These are phyloP conservation scores for Calonectria naviculata DNA, from an alignment of 2,329 filamentous ascomycete genomes.

Conservation along the genomic window DNA sequence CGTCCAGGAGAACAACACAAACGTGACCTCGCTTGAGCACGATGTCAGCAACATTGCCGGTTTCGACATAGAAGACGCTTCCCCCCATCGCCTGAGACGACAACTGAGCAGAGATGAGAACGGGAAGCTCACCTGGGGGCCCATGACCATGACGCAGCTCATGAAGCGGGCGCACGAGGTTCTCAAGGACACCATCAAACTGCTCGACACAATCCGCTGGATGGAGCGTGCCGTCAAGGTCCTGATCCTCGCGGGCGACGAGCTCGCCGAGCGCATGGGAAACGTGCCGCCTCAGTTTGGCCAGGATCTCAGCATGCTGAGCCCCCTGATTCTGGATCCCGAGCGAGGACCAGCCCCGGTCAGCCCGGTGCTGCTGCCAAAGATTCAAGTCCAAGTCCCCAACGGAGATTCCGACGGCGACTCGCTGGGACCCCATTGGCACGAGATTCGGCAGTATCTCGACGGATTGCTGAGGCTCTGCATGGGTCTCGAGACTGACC, in stretches of 20 bases:
- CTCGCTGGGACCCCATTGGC: conserved; percentile 53
- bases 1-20: conserved; percentile 55
- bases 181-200: conserved; percentile 56
- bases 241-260: conserved; percentile 56
- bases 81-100: conserved; percentile 35
- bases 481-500: conserved; percentile 57
- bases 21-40: conserved; percentile 53
- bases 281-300: conserved; percentile 29
- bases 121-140: conserved; percentile 44
- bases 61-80: conserved; percentile 45
- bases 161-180: conserved; percentile 61
- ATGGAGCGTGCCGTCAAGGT: conserved; percentile 59
- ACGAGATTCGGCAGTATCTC: conserved; percentile 59
- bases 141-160: conserved; percentile 57
- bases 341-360: conserved; percentile 38
- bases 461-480: conserved; percentile 56
- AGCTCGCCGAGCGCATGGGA: conserved; percentile 48
- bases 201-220: conserved; percentile 59
- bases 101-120: conserved; percentile 39
- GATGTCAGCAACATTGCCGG: conserved; percentile 57
- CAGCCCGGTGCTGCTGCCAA: conserved; percentile 39
- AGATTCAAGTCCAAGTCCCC: conserved; percentile 25
- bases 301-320: conserved; percentile 40
- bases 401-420: conserved; percentile 34
- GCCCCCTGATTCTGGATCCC: conserved; percentile 33